A percentile compares a stretch with the other conserved stretches of the same genome.
Evolutionary conservation across 495 filamentous ascomycete genomes (phyloP).

Genomic region (Penicillium bovifimosum): DNA sequence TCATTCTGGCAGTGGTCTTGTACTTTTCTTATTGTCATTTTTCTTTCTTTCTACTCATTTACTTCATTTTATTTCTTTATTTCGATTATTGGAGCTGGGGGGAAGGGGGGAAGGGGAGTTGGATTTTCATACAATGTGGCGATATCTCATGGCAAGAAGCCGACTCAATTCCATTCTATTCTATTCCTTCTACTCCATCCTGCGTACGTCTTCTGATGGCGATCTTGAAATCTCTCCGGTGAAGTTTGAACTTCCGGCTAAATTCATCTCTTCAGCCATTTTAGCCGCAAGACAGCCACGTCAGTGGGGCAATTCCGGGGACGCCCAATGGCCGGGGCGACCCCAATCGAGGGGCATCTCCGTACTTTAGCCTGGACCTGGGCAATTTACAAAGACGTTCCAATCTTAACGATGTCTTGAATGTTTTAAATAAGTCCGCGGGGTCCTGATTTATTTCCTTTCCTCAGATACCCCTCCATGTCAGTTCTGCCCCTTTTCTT

Average conservation of each 20-base stretch:
- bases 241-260: not conserved
- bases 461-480: not conserved
- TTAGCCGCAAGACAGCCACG: not conserved
- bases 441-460: not conserved
- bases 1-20: constrained; percentile 20
- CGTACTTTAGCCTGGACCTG: constrained; percentile 1
- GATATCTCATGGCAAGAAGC: no score
- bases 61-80: constrained; percentile 3
- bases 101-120: not conserved
- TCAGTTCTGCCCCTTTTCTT: not conserved
- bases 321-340: not conserved
- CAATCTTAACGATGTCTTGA: not conserved
- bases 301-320: constrained; percentile 1
- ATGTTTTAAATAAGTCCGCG: not conserved
- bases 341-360: not conserved
- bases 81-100: not conserved
- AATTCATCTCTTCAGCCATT: not conserved
- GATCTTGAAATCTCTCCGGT: not conserved
- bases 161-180: no score
- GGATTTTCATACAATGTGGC: no score
- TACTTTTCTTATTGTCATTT: constrained; percentile 14
- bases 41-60: not conserved
- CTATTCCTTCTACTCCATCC: no score
- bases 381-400: not conserved
- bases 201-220: no score